A percentile compares a stretch with the other conserved stretches of the same genome.
phyloP scores from a whole-genome alignment of 75 land plant genomes.

The Sequoia sempervirens region DNA sequence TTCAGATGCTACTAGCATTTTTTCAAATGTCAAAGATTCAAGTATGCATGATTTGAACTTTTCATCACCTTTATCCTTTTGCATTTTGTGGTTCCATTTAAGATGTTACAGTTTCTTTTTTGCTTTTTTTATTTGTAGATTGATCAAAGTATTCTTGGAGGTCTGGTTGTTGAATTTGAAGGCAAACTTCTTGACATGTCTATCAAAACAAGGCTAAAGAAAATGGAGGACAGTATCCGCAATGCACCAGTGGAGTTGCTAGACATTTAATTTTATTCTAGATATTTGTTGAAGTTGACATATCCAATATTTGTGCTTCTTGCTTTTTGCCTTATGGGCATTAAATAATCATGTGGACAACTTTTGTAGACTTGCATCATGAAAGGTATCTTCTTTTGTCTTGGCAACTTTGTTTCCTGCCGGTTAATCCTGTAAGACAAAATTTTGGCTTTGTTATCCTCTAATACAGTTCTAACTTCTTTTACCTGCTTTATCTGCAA shows the following conservation, averaged over 20 bases:
- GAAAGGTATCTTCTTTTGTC: background rate
- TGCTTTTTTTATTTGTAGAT: conserved; percentile 21
- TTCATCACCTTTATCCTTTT: background rate
- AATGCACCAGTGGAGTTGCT: conserved; percentile 44
- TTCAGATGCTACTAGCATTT: background rate
- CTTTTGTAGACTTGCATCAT: background rate
- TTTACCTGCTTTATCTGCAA: background rate
- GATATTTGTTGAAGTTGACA: background rate
- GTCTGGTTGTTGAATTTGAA: conserved; percentile 64
- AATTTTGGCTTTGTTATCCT: background rate
- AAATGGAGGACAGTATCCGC: conserved; percentile 66
- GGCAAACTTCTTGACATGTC: conserved; percentile 73
- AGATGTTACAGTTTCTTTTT: background rate
- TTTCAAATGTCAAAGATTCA: background rate
- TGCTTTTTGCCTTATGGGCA: background rate
- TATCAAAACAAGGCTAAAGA: conserved; percentile 56
- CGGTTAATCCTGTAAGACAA: background rate
- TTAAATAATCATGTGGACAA: background rate
- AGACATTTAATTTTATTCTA: conserved; percentile 13
- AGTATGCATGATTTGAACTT: background rate
- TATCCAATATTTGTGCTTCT: background rate
- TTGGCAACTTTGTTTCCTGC: background rate
- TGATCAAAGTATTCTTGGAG: conserved; percentile 76
- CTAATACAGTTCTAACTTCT: background rate
- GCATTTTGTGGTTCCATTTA: background rate